phyloP scores from a whole-genome alignment of 2,329 filamentous ascomycete genomes.

The Claviceps fusiformis region DNA sequence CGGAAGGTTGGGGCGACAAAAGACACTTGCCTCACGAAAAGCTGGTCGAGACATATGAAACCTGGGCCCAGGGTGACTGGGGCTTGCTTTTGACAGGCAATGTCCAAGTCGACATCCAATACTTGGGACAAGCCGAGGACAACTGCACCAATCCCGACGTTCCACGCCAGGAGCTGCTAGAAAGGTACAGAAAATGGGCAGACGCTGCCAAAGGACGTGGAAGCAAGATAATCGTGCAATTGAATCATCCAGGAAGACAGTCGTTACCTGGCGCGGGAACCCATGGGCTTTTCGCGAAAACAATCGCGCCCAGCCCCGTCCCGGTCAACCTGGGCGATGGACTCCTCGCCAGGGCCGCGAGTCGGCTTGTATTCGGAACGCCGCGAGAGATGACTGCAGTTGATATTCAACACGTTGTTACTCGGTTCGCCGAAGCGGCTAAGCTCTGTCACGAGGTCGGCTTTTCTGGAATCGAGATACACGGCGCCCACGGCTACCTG shows the following conservation, averaged over 20 bases:
- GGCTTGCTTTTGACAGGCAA: slow-evolving; percentile 39
- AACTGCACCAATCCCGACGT: slow-evolving; percentile 18
- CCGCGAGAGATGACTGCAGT: slow-evolving; percentile 40
- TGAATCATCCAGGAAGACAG: slow-evolving; percentile 35
- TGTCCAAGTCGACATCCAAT: slow-evolving; percentile 26
- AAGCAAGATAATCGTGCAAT: slow-evolving; percentile 28
- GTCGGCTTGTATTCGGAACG: slow-evolving; percentile 31
- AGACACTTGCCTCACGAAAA: slow-evolving; percentile 29
- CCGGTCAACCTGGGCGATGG: slow-evolving; percentile 27
- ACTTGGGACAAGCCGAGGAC: slow-evolving; percentile 24
- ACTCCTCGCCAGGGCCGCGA: slow-evolving; percentile 18
- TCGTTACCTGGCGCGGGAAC: slow-evolving; percentile 24
- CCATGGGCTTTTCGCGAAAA: slow-evolving; percentile 22
- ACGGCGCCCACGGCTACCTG: slow-evolving; percentile 43
- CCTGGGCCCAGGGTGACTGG: slow-evolving; percentile 42
- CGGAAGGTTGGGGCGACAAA: slow-evolving; percentile 27
- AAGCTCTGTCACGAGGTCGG: slow-evolving; percentile 31
- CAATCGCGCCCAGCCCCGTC: slow-evolving; percentile 29
- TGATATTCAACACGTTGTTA: slow-evolving; percentile 40
- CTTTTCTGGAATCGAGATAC: slow-evolving; percentile 31
- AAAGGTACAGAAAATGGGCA: slow-evolving; percentile 26
- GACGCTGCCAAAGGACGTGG: slow-evolving; percentile 16
- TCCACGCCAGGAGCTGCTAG: slow-evolving; percentile 15
- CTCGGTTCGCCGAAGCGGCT: slow-evolving; percentile 39
- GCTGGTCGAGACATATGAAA: slow-evolving; percentile 31